Base-by-base conservation (phyloP, 2,329 filamentous ascomycete genomes). In the Colletotrichum nymphaeae region DNA sequence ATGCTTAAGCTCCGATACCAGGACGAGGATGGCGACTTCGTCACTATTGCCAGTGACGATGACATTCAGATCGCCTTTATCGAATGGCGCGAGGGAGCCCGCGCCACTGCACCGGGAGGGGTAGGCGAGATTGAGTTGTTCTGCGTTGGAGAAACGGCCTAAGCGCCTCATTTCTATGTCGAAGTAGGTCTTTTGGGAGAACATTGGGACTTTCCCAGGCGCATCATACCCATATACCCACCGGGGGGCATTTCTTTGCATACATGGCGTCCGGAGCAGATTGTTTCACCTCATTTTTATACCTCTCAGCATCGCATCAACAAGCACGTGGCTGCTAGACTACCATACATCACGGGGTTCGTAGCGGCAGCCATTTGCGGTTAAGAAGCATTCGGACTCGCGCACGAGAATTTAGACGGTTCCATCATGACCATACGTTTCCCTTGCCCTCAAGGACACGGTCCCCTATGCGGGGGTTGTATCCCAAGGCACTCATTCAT, bases 41-140 rank as follows among this genome's bases (percentile, higher is more conserved):
- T 99, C 74, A 95, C 93, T 64, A 98, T 99, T 67, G 93, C 97
- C 81, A 96, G 93, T 74, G 97, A 99, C 79, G 97, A 99, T 78
- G 97, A 98, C 77, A 97, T 99, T 56, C 95, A 97, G 79, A 95
- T 97, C 77, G 97, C 97, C 5, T 98, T 99, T 80, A 93, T 95
- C 81, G 95, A 97, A 77, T 98, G 95, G 95, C 91, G 94, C 42
- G 95, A 98, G 79, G 93, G 88, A 81, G 80, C 86, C 35, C 83
- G 84, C 73, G 86, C 86, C 76, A 85, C 86, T 81, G 88, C 89
- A 64, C 88, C 89, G 64, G 93, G 92, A 56, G 92, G 93, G 76
- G 92, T 97, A 56, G 95, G 94, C 76, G 95, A 98, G 87, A 97
- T 98, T 82, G 94, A 97, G 81, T 90, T 97, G 74, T 96, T 93